A percentile compares a stretch with the other conserved stretches of the same genome.
Evolutionary conservation across 1,284 basidiomycete genomes (phyloP).

Genomic region (Malassezia slooffiae): DNA sequence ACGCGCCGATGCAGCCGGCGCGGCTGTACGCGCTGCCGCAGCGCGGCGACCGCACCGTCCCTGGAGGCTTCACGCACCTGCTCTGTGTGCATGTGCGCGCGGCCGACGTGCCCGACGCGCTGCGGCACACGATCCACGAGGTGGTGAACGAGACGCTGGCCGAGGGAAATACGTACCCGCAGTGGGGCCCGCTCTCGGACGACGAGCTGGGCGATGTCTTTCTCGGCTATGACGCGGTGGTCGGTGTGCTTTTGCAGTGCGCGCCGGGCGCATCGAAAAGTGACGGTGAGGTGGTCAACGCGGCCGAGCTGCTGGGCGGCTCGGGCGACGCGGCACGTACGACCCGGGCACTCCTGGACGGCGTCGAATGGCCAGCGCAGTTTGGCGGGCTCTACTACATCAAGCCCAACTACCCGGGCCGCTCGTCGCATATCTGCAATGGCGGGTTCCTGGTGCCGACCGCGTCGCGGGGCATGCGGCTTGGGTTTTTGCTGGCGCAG

Average conservation of each 20-base stretch:
- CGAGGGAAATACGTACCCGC: conserved; percentile 70
- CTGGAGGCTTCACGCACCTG: too few relatives aligned
- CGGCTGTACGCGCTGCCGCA: too few relatives aligned
- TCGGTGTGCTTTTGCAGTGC: conserved; percentile 54
- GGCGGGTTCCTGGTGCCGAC: conserved; percentile 76
- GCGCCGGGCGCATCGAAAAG: too few relatives aligned
- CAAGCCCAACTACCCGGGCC: conserved; percentile 52
- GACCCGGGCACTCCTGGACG: conserved; percentile 48
- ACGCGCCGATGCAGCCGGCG: too few relatives aligned
- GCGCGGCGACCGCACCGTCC: too few relatives aligned
- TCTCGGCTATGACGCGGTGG: conserved; percentile 62
- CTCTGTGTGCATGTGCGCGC: neutral
- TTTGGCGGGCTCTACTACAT: conserved; percentile 62
- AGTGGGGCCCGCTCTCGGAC: conserved; percentile 56
- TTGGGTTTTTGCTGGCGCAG: conserved; percentile 63
- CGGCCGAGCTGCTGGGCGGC: neutral
- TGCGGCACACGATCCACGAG: conserved; percentile 46
- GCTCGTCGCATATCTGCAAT: conserved; percentile 83
- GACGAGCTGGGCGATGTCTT: conserved; percentile 62
- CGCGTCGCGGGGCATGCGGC: conserved; percentile 57
- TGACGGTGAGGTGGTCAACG: neutral
- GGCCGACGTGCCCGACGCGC: neutral
- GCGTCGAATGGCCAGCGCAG: conserved; percentile 56
- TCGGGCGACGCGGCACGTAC: conserved; percentile 50
- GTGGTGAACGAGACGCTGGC: conserved; percentile 50